Percentiles rank a stretch among this genome's conserved stretches.
Evolutionary conservation across 352 stramenopile genomes (phyloP).

Genomic region (Peronospora belbahrii): DNA sequence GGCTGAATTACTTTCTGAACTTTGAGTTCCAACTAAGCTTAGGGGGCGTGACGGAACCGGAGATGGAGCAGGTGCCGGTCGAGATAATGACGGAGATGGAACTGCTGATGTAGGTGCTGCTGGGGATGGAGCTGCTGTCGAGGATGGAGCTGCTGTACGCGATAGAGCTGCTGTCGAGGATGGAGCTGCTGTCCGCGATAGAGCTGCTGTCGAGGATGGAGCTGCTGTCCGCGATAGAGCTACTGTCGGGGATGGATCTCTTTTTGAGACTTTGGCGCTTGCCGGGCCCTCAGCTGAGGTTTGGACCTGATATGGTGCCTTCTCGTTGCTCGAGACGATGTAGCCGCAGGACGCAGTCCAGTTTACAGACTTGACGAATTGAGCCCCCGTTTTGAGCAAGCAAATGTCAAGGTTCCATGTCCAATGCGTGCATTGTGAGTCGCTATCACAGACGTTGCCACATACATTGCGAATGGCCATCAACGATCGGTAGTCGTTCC

Average conservation of each 20-base stretch:
- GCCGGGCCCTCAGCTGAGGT: no score
- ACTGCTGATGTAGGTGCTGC: no score
- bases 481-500: conserved; percentile 23
- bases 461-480: conserved; percentile 24
- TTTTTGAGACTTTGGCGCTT: not conserved
- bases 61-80: no score
- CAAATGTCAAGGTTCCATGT: conserved; percentile 30
- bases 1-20: not conserved
- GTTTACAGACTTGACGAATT: conserved; percentile 11
- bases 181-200: no score
- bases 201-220: not conserved
- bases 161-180: no score
- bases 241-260: not conserved
- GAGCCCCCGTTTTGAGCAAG: conserved; percentile 33
- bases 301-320: conserved; percentile 1
- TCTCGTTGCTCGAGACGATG: conserved; percentile 19
- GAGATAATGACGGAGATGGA: no score
- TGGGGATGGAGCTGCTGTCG: no score
- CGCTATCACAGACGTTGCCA: conserved; percentile 26
- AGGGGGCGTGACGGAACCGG: no score
- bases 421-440: conserved; percentile 35
- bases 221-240: not conserved
- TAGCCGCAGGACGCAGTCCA: conserved; percentile 31
- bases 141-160: no score
- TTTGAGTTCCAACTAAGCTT: not conserved